Base-by-base conservation (phyloP, 331 rosid genomes). In the Cydonia oblonga region DNA sequence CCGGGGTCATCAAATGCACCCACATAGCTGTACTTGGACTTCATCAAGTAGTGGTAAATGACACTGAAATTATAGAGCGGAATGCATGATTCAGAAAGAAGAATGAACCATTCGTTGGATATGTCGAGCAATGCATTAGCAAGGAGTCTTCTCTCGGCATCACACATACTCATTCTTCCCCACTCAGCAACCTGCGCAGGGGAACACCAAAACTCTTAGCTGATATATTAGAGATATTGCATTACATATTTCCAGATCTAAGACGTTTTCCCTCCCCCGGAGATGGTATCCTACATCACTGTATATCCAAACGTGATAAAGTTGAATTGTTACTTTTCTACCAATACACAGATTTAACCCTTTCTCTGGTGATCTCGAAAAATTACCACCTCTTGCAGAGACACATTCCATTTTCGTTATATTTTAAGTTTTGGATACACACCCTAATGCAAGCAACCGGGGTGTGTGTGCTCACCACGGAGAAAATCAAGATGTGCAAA, bases 131-230 rank as follows among this genome's bases (percentile, higher is more conserved):
- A 72, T 29, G 98, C 97, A 73, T 93, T 93, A 22, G 96, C 96
- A 13, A 93, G 85, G 68, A 93, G 96, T 83, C 98, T 80, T 83
- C 87, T 86, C 84, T 93, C 98, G 0, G 98, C 98, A 69, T 93
- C 98, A 63, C 95, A 85, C 88, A 93, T 93, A 77, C 91, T 93
- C 96, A 93, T 89, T 80, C 81, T 86, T 80, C 98, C 98, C 98
- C 98, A 93, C 78, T 91, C 95, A 3, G 96, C 78, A 68, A 93
- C 57, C 98, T 93, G 83, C 77, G 46, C 49, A 35, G 73, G 22
- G 51, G 59, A 76, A 66, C 60, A 72, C 57, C 61, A 38, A 40
- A 69, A 64, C 5, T 18, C 26, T 19, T 60, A 64, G 51, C 58
- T 25, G 32, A 60, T 35, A 32, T 7, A 9, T 19, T 13, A 32